Evolutionary conservation across 495 filamentous ascomycete species (phyloP).

Genomic region (Baudoinia panamericana): DNA sequence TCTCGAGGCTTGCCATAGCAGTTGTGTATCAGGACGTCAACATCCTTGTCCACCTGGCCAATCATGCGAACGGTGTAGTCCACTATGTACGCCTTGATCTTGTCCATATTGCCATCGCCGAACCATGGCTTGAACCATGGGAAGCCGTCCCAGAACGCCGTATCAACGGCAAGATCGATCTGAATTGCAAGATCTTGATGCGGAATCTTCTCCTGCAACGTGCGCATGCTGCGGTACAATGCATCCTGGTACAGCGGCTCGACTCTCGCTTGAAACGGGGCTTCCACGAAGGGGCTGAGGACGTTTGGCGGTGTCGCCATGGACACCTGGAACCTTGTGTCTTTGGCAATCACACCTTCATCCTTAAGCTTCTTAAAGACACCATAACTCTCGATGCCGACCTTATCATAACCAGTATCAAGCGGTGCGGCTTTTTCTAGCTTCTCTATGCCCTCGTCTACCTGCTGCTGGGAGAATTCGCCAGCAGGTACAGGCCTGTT

Average conservation of each 20-base stretch:
- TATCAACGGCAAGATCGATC: constrained; percentile 31
- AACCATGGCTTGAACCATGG: constrained; percentile 27
- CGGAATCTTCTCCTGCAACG: constrained; percentile 31
- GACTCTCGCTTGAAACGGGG: constrained; percentile 22
- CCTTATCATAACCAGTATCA: constrained; percentile 26
- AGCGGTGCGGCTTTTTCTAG: constrained; percentile 3
- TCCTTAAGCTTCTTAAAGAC: constrained; percentile 25
- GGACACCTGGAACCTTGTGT: constrained; percentile 32
- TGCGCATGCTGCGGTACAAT: constrained; percentile 24
- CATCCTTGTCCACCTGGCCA: constrained; percentile 25
- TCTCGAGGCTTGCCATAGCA: constrained; percentile 28
- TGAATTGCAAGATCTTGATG: constrained; percentile 34
- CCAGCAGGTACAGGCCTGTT: constrained; percentile 9
- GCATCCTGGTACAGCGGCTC: constrained; percentile 34
- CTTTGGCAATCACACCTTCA: constrained; percentile 22
- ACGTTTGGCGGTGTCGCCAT: constrained; percentile 29
- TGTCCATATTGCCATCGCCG: constrained; percentile 23
- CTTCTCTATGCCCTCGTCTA: constrained; percentile 17
- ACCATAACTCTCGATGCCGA: constrained; percentile 30
- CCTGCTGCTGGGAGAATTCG: constrained; percentile 25
- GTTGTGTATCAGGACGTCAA: constrained; percentile 34
- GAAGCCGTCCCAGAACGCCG: constrained; percentile 28
- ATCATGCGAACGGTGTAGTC: constrained; percentile 19
- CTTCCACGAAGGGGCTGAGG: constrained; percentile 22
- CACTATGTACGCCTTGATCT: constrained; percentile 29